These are phyloP conservation scores for Besnoitia besnoiti DNA, from an alignment of 169 alveolate genomes.

Conservation along the genomic window DNA sequence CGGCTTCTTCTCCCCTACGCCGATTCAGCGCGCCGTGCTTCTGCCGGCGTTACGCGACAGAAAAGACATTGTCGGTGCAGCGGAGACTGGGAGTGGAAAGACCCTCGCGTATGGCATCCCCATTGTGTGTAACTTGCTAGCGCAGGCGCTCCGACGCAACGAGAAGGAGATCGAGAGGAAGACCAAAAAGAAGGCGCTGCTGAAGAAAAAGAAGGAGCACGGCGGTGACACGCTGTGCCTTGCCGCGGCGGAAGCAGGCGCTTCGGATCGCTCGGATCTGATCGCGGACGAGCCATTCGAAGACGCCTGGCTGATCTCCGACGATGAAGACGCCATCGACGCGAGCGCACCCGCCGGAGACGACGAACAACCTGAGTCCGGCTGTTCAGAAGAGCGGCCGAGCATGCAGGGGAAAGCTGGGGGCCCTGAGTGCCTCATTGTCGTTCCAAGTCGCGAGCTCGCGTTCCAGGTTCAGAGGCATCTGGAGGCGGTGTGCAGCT, in stretches of 20 bases:
- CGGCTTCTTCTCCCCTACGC: conserved; percentile 66
- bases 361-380: background rate
- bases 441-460: conserved; percentile 84
- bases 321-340: background rate
- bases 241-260: background rate
- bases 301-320: conserved; percentile 61
- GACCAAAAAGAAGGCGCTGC: background rate
- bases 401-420: background rate
- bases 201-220: background rate
- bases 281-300: background rate
- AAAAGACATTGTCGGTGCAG: conserved; percentile 71
- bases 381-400: background rate
- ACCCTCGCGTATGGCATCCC: conserved; percentile 74
- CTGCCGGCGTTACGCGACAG: conserved; percentile 72
- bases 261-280: background rate
- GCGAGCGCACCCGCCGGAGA: background rate
- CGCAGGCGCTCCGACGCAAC: conserved; percentile 9
- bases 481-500: conserved; percentile 49
- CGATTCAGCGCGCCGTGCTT: conserved; percentile 62
- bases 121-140: conserved; percentile 41
- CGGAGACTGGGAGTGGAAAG: conserved; percentile 68
- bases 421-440: conserved; percentile 61
- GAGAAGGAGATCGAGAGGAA: conserved; percentile 34
- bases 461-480: conserved; percentile 80
- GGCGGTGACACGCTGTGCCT: background rate